Evolutionary conservation across 208 protist species (phyloP).

Genomic region (Trypanosoma vivax): DNA sequence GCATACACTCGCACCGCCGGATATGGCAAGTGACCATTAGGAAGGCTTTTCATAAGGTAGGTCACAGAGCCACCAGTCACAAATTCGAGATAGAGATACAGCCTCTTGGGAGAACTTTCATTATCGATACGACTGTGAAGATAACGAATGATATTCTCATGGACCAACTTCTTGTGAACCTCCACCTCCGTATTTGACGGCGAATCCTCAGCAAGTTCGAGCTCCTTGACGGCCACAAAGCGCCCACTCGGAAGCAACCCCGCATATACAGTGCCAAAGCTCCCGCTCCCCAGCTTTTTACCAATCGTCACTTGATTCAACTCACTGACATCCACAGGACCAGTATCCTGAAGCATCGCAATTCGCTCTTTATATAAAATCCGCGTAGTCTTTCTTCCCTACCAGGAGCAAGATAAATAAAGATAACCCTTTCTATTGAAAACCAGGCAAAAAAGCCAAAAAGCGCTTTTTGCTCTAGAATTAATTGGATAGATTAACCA

Average conservation of each 20-base stretch:
- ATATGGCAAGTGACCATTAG: conserved; percentile 62
- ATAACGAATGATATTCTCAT: conserved; percentile 91
- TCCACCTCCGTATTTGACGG: conserved; percentile 84
- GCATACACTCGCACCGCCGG: conserved; percentile 79
- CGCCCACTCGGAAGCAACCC: conserved; percentile 80
- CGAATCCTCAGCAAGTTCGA: conserved; percentile 79
- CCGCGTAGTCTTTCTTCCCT: not conserved
- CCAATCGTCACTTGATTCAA: conserved; percentile 71
- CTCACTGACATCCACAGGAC: conserved; percentile 55
- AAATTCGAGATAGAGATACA: conserved; percentile 91
- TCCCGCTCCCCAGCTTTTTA: conserved; percentile 86
- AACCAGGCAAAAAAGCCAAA: not conserved
- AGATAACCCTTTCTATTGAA: not conserved
- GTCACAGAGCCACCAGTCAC: conserved; percentile 88
- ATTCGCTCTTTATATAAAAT: not conserved
- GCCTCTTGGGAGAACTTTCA: conserved; percentile 74
- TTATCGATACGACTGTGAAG: conserved; percentile 73
- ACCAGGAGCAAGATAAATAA: too few relatives aligned
- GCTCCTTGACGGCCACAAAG: conserved; percentile 87
- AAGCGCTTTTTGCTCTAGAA: not conserved
- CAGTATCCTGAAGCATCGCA: conserved; percentile 18
- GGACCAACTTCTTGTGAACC: conserved; percentile 84
- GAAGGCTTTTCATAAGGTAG: conserved; percentile 83
- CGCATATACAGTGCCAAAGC: conserved; percentile 84
- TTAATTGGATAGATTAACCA: conserved; percentile 5